Evolutionary conservation across 2,329 filamentous ascomycete species (phyloP).

Genomic region (Graphium sp.): DNA sequence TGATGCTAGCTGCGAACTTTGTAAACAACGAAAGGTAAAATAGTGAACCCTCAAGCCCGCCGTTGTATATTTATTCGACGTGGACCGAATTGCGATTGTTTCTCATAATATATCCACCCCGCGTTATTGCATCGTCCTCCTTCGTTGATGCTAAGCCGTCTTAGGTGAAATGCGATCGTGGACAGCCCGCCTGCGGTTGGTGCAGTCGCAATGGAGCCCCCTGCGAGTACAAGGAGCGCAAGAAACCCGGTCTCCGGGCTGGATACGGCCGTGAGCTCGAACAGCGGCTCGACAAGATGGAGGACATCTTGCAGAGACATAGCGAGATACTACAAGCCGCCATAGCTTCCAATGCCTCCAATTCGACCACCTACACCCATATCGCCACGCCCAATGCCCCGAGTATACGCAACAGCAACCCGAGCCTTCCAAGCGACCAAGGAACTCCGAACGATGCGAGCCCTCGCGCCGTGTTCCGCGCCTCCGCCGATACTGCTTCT

Average conservation of each 20-base stretch:
- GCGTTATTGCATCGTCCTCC: constrained; percentile 4
- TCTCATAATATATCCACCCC: neutral
- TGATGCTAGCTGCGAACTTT: constrained; percentile 49
- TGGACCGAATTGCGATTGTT: neutral
- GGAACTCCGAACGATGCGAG: constrained; percentile 33
- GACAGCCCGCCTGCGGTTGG: constrained; percentile 56
- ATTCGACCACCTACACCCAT: constrained; percentile 6
- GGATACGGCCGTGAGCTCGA: constrained; percentile 60
- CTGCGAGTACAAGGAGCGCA: constrained; percentile 54
- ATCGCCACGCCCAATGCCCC: constrained; percentile 13
- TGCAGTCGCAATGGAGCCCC: constrained; percentile 44
- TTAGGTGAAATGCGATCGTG: constrained; percentile 59
- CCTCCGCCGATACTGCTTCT: too few species aligned
- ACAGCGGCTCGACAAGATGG: constrained; percentile 52
- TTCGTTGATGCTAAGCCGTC: too few species aligned
- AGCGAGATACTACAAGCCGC: constrained; percentile 47
- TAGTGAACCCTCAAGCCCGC: constrained; percentile 3
- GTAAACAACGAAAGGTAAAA: constrained; percentile 63
- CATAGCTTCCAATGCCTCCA: constrained; percentile 19
- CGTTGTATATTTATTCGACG: neutral
- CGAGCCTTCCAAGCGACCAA: constrained; percentile 36
- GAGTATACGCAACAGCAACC: constrained; percentile 30
- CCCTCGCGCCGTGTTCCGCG: constrained; percentile 23
- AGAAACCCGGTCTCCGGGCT: constrained; percentile 47
- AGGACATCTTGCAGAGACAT: constrained; percentile 48